Percentiles rank a stretch among this genome's conserved stretches.
These are phyloP conservation scores for Agroathelia rolfsii DNA, from an alignment of 1,284 basidiomycete species.

Conservation along the genomic window DNA sequence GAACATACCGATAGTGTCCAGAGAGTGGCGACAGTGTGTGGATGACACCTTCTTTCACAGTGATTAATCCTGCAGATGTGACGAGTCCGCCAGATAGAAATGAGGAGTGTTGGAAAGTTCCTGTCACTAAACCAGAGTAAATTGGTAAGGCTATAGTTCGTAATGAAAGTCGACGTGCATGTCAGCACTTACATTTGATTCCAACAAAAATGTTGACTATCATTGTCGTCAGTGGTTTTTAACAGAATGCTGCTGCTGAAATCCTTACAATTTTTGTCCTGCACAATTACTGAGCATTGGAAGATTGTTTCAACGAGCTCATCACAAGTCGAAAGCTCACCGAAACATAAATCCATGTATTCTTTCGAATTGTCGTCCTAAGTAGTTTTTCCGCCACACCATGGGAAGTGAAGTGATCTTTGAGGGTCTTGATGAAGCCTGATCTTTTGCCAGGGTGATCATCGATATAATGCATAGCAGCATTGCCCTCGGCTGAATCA, in stretches of 20 bases:
- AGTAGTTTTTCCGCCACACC: constrained; percentile 49
- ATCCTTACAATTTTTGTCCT: constrained; percentile 40
- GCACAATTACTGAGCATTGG: background rate
- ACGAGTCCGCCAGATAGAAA: constrained; percentile 51
- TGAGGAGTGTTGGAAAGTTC: constrained; percentile 64
- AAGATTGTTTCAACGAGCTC: constrained; percentile 1
- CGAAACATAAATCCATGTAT: constrained; percentile 65
- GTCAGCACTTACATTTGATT: constrained; percentile 41
- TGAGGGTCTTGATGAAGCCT: constrained; percentile 30
- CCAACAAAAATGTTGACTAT: constrained; percentile 63
- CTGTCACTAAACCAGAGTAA: constrained; percentile 27
- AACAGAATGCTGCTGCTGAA: background rate
- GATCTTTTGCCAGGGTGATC: constrained; percentile 21
- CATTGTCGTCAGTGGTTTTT: too few relatives aligned
- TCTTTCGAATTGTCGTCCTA: constrained; percentile 48
- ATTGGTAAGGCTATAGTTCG: constrained; percentile 18
- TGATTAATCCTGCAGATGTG: constrained; percentile 59
- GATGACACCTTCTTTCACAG: constrained; percentile 56
- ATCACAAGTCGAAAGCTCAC: constrained; percentile 24
- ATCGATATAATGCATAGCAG: constrained; percentile 43
- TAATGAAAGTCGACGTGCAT: background rate
- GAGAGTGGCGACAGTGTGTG: constrained; percentile 57
- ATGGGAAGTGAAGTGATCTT: constrained; percentile 38
- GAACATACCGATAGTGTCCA: constrained; percentile 50
- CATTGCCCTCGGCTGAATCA: constrained; percentile 22